These are phyloP conservation scores for Glutinoglossum americanum DNA, from an alignment of 495 filamentous ascomycete species.

Conservation along the genomic window DNA sequence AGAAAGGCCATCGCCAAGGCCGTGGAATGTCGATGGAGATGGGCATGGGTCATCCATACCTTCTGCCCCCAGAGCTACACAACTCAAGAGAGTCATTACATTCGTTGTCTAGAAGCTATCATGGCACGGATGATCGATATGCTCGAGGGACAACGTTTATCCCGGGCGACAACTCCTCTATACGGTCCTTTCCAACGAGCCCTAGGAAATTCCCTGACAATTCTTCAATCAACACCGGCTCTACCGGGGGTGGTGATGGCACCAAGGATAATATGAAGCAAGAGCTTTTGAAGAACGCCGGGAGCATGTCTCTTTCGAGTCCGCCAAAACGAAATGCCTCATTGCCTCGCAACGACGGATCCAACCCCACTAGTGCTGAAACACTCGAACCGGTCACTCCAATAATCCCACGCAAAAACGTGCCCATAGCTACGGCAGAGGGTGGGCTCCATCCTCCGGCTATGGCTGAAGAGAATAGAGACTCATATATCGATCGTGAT, in stretches of 20 bases:
- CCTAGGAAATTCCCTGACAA: conserved; percentile 29
- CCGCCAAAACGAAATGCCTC: conserved; percentile 20
- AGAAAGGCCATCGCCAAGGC: conserved; percentile 29
- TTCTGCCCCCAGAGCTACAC: conserved; percentile 63
- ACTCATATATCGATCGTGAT: conserved; percentile 17
- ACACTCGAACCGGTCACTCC: conserved; percentile 6
- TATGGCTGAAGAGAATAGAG: conserved; percentile 6
- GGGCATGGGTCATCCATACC: conserved; percentile 63
- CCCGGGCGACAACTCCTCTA: conserved; percentile 33
- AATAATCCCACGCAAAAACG: conserved; percentile 8
- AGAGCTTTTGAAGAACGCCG: conserved; percentile 39
- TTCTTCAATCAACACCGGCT: conserved; percentile 41
- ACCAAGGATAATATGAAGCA: conserved; percentile 33
- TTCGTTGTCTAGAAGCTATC: conserved; percentile 53
- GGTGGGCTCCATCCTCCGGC: conserved; percentile 4
- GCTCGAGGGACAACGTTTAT: conserved; percentile 42
- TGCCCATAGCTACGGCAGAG: neutral
- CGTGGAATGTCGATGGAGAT: conserved; percentile 71
- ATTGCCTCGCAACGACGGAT: neutral
- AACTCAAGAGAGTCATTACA: conserved; percentile 67
- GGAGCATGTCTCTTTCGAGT: conserved; percentile 40
- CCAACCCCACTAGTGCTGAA: conserved; percentile 6
- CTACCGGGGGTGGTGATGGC: conserved; percentile 16
- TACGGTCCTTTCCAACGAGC: conserved; percentile 27
- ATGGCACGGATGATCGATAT: conserved; percentile 62